These are phyloP conservation scores for Candida verbasci DNA, from an alignment of 805 yeast genomes.

Conservation along the genomic window DNA sequence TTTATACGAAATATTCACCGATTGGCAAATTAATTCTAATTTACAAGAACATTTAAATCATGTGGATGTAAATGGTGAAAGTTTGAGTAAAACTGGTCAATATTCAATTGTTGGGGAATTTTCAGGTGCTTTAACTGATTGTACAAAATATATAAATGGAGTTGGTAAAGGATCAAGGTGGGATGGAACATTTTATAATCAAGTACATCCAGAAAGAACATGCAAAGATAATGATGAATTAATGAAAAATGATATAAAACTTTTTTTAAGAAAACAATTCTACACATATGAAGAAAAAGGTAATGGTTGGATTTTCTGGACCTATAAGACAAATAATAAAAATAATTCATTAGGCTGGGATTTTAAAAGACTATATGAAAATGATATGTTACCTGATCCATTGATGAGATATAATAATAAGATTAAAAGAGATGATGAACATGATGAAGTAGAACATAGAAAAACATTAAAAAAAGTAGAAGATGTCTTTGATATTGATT, in stretches of 20 bases:
- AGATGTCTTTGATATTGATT: background rate
- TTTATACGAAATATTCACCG: conserved; percentile 80
- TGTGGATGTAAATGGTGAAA: conserved; percentile 28
- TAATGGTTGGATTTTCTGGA: conserved; percentile 90
- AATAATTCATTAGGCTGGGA: conserved; percentile 87
- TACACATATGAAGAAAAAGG: conserved; percentile 66
- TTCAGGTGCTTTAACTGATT: conserved; percentile 89
- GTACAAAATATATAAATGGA: conserved; percentile 86
- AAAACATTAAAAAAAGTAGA: background rate
- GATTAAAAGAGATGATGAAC: background rate
- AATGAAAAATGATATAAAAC: too few relatives aligned
- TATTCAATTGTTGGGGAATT: conserved; percentile 85
- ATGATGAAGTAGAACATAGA: background rate
- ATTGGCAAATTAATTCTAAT: conserved; percentile 51
- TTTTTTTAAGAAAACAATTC: conserved; percentile 86
- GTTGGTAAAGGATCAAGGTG: conserved; percentile 79
- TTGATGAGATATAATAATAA: conserved; percentile 22
- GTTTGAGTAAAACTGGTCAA: conserved; percentile 48
- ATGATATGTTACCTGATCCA: conserved; percentile 79
- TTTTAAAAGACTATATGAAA: conserved; percentile 52
- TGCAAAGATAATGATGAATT: conserved; percentile 59
- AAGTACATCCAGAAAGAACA: conserved; percentile 51
- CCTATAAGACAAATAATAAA: conserved; percentile 81
- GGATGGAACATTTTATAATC: conserved; percentile 52
- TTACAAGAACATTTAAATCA: conserved; percentile 56